These are phyloP conservation scores for Pyrenophora graminea DNA, from an alignment of 2,329 filamentous ascomycete genomes.

Conservation along the genomic window DNA sequence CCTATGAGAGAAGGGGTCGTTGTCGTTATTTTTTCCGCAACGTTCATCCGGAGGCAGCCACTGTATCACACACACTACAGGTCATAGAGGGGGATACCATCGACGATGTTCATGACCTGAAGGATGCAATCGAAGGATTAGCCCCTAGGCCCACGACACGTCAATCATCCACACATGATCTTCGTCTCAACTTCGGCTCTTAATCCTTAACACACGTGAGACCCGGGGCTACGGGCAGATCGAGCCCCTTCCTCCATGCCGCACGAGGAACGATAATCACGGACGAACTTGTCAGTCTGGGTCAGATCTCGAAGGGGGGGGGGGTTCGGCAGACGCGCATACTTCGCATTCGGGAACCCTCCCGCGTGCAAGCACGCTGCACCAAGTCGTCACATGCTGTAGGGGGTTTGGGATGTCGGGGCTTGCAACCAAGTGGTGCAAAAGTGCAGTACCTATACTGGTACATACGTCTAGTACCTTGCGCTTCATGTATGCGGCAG, in stretches of 20 bases:
- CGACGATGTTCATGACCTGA: constrained; percentile 12
- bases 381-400: constrained; percentile 8
- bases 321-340: constrained; percentile 12
- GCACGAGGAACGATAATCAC: constrained; percentile 8
- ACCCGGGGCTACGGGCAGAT: constrained; percentile 20
- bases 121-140: constrained; percentile 13
- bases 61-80: not conserved
- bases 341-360: constrained; percentile 11
- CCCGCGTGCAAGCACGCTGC: constrained; percentile 9
- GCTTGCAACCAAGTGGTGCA: constrained; percentile 1
- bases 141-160: constrained; percentile 18
- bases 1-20: constrained; percentile 1
- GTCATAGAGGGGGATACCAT: constrained; percentile 1
- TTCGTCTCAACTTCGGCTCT: constrained; percentile 24
- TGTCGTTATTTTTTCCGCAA: constrained; percentile 5
- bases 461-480: constrained; percentile 1
- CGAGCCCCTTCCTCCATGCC: constrained; percentile 3
- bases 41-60: not conserved
- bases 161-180: constrained; percentile 20
- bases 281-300: constrained; percentile 7
- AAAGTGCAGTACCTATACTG: not conserved
- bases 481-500: constrained; percentile 19
- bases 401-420: constrained; percentile 2
- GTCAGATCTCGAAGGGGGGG: constrained; percentile 1
- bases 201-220: constrained; percentile 16